Base-by-base conservation (phyloP, 2,329 filamentous ascomycete genomes). In the Clonostachys chloroleuca region DNA sequence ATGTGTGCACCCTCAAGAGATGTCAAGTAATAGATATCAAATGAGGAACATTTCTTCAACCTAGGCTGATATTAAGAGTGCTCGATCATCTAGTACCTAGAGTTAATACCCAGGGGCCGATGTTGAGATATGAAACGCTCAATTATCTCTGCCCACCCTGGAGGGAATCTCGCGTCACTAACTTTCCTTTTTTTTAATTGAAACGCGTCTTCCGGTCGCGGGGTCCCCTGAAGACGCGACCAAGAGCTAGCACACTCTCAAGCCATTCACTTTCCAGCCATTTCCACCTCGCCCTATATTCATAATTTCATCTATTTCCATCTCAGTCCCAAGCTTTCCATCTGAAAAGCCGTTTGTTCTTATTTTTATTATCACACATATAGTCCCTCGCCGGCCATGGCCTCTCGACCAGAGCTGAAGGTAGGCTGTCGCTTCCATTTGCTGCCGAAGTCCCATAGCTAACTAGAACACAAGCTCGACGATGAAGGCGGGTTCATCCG, bases 401-500 rank as follows among this genome's bases (percentile, higher is more conserved):
- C 83, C 64, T 87, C 85, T 45, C 73, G 85, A 59, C 85, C 85
- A 48, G 85, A 89, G 62, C 66, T 89, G 44, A 88, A 87, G 79
- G 85, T 86, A 50, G 39, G 49, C 17, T 30, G 24, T 17, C 12
- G 30, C 16, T 17, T n/a, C 16, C 12, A 34, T 24, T 18, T 13
- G 5, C 42, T 42, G 35, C 41, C 40, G 41, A 12, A n/a, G 16
- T 56, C 47, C 47, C 52, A 14, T 4, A 18, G 17, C 36, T 39
- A 14, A 39, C 36, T 4, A 9, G 14, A 18, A 12, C 14, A 39
- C 14, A 47, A 92, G 87, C 89, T 97, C 63, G 95, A 99, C 61
- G 94, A 99, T 63, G 94, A 99, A 74, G 84, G 86, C 61, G 91
- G 92, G 56, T 99, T 99, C 75, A 96, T 97, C 71, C 89, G 86